These are phyloP conservation scores for Talinum fruticosum DNA, from an alignment of 148 eudicot species.

Conservation along the genomic window DNA sequence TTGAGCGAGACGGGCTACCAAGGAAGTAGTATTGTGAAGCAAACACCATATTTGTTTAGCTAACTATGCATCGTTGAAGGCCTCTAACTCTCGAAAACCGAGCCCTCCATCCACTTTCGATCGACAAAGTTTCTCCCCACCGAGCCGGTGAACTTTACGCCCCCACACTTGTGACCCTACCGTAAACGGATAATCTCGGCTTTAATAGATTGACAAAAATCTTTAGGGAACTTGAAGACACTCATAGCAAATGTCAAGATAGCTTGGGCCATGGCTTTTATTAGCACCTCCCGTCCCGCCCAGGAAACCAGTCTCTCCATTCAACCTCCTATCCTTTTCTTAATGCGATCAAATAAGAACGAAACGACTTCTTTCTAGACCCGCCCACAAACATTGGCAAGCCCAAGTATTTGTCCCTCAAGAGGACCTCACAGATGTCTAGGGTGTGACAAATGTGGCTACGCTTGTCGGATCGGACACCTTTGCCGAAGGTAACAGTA, in stretches of 20 bases:
- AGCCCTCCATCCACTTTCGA: too few species aligned
- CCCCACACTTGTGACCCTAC: not conserved
- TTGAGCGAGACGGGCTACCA: not conserved
- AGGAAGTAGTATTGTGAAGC: too few species aligned
- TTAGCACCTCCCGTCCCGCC: not conserved
- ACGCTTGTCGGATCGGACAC: not conserved
- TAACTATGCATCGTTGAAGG: too few species aligned
- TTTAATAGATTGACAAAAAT: not conserved
- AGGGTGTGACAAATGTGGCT: not conserved
- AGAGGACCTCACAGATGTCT: not conserved
- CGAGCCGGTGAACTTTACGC: not conserved
- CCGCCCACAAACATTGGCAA: not conserved
- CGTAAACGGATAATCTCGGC: not conserved
- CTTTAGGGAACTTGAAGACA: not conserved
- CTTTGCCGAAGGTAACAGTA: too few species aligned
- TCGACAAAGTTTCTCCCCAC: not conserved
- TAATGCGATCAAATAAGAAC: not conserved
- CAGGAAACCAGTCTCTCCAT: not conserved
- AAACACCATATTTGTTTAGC: too few species aligned
- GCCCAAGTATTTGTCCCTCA: not conserved
- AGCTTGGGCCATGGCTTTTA: not conserved
- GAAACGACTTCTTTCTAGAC: not conserved
- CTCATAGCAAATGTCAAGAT: not conserved
- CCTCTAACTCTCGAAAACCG: too few species aligned
- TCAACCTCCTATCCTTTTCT: not conserved